phyloP scores from a whole-genome alignment of 1,284 basidiomycete genomes.

The Leccinum variabile region DNA sequence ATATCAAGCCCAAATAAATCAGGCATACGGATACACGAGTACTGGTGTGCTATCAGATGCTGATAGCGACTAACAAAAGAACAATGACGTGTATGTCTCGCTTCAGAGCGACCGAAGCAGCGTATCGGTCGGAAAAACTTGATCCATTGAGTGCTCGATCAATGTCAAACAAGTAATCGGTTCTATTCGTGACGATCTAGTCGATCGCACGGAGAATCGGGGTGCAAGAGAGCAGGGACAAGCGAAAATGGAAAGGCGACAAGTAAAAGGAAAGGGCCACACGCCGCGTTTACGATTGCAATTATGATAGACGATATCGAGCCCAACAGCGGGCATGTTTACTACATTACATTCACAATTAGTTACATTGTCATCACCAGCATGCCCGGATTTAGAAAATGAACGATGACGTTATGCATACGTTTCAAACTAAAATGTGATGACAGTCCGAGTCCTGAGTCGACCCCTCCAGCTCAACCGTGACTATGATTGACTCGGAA shows the following conservation, averaged over 20 bases:
- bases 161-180: neutral
- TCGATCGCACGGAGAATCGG: neutral
- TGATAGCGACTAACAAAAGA: neutral
- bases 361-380: neutral
- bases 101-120: neutral
- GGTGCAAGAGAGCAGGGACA: neutral
- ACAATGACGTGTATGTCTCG: neutral
- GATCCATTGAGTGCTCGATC: neutral
- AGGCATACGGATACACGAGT: neutral
- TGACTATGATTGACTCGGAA: neutral
- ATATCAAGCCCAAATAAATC: neutral
- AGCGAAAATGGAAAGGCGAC: neutral
- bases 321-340: neutral
- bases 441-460: neutral
- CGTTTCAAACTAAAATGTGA: neutral
- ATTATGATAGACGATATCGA: neutral
- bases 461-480: neutral
- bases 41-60: neutral
- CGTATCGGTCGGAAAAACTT: neutral
- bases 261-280: neutral
- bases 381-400: neutral
- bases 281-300: neutral
- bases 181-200: neutral
- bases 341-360: neutral
- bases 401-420: neutral